phyloP scores from a whole-genome alignment of 1,284 basidiomycete genomes.

The Cystobasidium pallidum region DNA sequence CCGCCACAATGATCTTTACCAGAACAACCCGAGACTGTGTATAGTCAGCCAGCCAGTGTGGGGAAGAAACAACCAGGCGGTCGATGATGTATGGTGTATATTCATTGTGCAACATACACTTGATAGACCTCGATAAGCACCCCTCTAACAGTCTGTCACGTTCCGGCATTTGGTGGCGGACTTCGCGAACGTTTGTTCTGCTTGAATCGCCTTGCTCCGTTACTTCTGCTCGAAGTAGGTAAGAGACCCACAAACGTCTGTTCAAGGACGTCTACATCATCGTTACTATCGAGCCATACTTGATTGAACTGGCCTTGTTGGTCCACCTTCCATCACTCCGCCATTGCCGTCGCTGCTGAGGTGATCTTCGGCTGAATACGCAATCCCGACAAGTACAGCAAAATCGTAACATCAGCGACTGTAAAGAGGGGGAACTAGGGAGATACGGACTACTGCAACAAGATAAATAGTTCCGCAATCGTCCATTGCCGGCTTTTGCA shows the following conservation, averaged over 20 bases:
- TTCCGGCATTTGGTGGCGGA: neutral
- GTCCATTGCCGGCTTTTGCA: conserved; percentile 1
- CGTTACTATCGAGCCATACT: neutral
- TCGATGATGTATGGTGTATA: neutral
- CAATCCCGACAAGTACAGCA: neutral
- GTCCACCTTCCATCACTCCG: neutral
- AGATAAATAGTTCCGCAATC: neutral
- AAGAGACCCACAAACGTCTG: too few species aligned
- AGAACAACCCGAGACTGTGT: conserved; percentile 68
- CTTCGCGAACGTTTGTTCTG: conserved; percentile 2
- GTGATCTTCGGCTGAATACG: neutral
- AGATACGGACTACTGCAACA: neutral
- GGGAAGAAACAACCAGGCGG: conserved; percentile 59
- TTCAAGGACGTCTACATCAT: too few species aligned
- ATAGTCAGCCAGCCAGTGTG: conserved; percentile 64
- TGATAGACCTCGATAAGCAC: neutral
- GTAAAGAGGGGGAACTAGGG: too few species aligned
- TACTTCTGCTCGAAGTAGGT: neutral
- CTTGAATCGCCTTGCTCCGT: neutral
- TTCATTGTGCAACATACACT: neutral
- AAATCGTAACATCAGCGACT: too few species aligned
- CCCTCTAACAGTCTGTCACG: neutral
- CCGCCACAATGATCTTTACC: conserved; percentile 7
- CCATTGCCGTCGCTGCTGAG: neutral
- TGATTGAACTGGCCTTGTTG: neutral